Evolutionary conservation across 768 basidiomycete genomes (phyloP), one percentile per base, ranked within the genome.

Genomic region (Trametes villosa): DNA sequence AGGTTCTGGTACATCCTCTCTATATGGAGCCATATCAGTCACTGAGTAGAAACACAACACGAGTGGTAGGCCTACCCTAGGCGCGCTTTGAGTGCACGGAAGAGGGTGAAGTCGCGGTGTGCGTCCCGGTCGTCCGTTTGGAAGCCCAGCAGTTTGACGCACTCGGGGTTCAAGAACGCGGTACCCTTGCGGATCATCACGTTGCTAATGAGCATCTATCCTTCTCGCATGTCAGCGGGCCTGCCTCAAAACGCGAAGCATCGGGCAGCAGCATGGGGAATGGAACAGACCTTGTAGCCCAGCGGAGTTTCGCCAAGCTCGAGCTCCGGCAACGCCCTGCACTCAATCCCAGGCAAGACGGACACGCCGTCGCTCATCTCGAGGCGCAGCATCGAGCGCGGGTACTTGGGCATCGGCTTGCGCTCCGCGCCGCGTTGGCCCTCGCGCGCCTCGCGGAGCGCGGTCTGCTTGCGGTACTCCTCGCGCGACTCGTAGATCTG

Each of bases 341-440:
- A 93, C 70, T 98, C 96, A 63, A 96, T 86, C 2, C 91, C 96
- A 34, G 81, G 80, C 31, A 96, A 71, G 3, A 75, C 80, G 2
- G 78, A 81, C 15, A 76, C 71, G n/a, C 96, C 96, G 71, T 98
- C 96, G 53, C 84, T 87, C 51, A 97, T 72, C 65, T 87, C 79
- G 29, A 97, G 79, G 44, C 76, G 81, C 57, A 97, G 78, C 86
- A 92, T 94, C 30, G 86, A 83, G 53, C 93, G 76, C 4, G 93
- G 86, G 72, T 94, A 98, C 57, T 82, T 87, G 3, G 93, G 94
- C 52, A 94, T 81, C 0, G 88, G 88, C 0, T 88, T 91, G 11
- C 85, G 87, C 53, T 83, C 83, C 18, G 45, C 57, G 2, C 85
- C 87, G 42, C 79, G 76, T 61, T 85, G 85, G 1, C 79, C 84